These are phyloP conservation scores for Gossypium longicalyx DNA, from an alignment of 345 rosid genomes.

Conservation along the genomic window DNA sequence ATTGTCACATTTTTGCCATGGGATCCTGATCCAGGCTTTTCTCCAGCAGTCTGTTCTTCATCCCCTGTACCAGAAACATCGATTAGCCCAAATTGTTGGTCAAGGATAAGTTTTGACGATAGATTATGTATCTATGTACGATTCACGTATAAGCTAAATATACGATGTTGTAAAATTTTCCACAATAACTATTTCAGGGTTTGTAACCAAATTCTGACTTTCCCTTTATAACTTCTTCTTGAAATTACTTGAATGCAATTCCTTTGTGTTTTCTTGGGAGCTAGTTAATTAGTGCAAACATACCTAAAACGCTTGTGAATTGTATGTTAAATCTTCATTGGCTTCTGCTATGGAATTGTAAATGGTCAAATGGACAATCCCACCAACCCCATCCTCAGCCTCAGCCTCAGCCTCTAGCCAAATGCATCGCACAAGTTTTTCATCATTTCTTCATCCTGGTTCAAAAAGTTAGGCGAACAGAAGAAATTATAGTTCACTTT, in stretches of 20 bases:
- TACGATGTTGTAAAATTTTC: not conserved
- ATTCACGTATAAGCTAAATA: not conserved
- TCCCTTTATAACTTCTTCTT: not conserved
- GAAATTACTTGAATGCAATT: not conserved
- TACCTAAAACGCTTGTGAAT: slow-evolving; percentile 13
- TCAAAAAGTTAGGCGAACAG: slow-evolving; percentile 1
- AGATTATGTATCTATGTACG: not conserved
- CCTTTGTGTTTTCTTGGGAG: not conserved
- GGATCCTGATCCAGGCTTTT: not conserved
- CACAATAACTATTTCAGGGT: not conserved
- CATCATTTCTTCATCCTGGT: not conserved
- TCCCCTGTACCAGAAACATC: not conserved
- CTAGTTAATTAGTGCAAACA: slow-evolving; percentile 12
- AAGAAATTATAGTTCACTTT: not conserved
- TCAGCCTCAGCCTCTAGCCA: not conserved
- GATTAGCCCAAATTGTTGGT: not conserved
- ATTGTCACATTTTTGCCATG: not conserved
- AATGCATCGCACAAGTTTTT: not conserved
- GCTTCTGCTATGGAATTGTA: not conserved
- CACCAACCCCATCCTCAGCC: slow-evolving; percentile 15
- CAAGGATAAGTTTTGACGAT: not conserved
- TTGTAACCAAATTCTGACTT: not conserved
- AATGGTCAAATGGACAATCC: not conserved
- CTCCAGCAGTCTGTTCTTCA: not conserved
- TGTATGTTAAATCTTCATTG: not conserved